Evolutionary conservation across 164 flowering plant genomes (phyloP).

Genomic region (Magnolia changhungtana): DNA sequence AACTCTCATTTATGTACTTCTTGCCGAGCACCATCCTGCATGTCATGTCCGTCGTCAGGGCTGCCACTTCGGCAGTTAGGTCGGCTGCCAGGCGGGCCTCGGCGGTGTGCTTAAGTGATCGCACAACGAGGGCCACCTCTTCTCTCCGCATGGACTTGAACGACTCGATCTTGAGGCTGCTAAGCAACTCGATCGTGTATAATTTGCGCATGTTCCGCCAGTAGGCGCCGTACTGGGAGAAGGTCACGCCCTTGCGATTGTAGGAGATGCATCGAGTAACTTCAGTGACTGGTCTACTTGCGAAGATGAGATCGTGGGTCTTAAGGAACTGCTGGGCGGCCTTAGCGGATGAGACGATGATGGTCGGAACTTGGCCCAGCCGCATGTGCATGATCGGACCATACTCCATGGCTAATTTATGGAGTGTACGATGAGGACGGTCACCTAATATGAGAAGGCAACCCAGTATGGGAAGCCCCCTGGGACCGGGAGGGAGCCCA

Average conservation of each 20-base stretch:
- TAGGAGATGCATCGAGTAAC: background rate
- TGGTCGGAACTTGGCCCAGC: conserved; percentile 12
- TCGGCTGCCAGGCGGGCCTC: conserved; percentile 4
- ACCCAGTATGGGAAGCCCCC: background rate
- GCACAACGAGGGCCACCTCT: conserved; percentile 20
- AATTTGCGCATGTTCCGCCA: background rate
- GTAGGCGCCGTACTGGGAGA: background rate
- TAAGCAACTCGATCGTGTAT: conserved; percentile 1
- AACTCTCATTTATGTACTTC: conserved; percentile 33
- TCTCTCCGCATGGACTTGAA: conserved; percentile 28
- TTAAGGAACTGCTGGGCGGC: conserved; percentile 22
- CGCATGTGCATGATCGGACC: conserved; percentile 22
- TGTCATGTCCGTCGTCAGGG: conserved; percentile 22
- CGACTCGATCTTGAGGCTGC: conserved; percentile 4
- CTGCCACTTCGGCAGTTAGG: conserved; percentile 17
- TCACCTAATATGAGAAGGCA: background rate
- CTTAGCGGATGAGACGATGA: conserved; percentile 15
- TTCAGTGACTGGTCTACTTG: background rate
- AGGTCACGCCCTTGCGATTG: background rate
- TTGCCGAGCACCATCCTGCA: conserved; percentile 46
- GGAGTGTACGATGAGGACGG: conserved; percentile 5
- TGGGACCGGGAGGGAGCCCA: background rate
- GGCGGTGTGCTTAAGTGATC: conserved; percentile 17
- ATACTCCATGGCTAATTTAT: conserved; percentile 5
- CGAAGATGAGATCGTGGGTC: conserved; percentile 17